Conservation (phyloP, 306 rosid genomes). For the Crataegus laevigata region DNA sequence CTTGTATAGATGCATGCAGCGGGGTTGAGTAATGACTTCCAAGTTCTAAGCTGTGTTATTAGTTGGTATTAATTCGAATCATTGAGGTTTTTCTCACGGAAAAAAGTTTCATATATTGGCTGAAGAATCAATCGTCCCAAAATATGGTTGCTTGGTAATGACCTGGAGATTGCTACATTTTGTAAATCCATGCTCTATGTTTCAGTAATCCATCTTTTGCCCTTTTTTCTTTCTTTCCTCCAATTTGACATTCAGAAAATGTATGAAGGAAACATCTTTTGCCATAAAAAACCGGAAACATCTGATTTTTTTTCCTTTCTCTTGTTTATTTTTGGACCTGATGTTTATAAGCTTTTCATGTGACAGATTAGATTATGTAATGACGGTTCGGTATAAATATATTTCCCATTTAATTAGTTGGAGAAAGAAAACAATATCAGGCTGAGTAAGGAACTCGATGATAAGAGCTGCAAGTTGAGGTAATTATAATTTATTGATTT, state of each 20-base stretch:
- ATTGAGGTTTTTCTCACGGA: too few relatives aligned
- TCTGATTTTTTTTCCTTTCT: too few relatives aligned
- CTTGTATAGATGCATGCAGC: background rate
- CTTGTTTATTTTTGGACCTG: background rate
- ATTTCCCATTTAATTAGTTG: conserved; percentile 7
- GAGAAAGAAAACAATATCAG: conserved; percentile 1
- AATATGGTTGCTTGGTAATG: too few relatives aligned
- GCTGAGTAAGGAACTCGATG: conserved; percentile 29
- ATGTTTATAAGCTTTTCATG: background rate
- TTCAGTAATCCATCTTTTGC: background rate
- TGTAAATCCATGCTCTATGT: background rate
- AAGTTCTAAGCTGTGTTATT: too few relatives aligned
- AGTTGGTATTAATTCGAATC: too few relatives aligned
- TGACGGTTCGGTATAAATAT: background rate
- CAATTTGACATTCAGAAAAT: too few relatives aligned
- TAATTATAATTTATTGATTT: background rate
- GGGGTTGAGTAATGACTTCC: background rate
- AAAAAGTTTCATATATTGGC: too few relatives aligned
- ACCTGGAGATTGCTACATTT: too few relatives aligned
- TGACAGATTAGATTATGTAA: background rate
- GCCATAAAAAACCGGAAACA: too few relatives aligned
- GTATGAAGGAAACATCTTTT: too few relatives aligned
- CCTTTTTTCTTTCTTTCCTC: background rate
- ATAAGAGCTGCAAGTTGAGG: conserved; percentile 26
- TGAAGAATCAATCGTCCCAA: too few relatives aligned